A percentile compares a stretch with the other conserved stretches of the same genome.
phyloP scores from a whole-genome alignment of 331 rosid genomes.

The Telfairia occidentalis region DNA sequence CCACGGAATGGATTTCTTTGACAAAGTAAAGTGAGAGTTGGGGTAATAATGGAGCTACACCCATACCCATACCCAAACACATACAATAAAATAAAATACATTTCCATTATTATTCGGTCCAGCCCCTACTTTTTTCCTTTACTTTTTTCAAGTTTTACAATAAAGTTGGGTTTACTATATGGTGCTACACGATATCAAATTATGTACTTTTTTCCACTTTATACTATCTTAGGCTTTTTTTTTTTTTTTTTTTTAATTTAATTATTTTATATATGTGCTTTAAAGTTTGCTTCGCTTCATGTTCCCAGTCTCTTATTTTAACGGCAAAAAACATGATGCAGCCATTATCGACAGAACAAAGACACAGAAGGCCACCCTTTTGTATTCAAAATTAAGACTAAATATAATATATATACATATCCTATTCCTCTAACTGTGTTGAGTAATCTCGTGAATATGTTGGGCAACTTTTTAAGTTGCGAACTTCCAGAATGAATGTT shows the following conservation, averaged over 20 bases:
- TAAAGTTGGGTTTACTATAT: not conserved
- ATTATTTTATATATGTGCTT: not conserved
- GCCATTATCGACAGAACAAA: not conserved
- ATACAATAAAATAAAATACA: not conserved
- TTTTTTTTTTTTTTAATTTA: too few relatives aligned
- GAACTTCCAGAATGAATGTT: not conserved
- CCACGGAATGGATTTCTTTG: not conserved
- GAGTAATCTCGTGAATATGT: not conserved
- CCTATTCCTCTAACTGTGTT: not conserved
- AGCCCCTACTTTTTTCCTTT: not conserved
- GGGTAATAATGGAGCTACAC: constrained; percentile 4
- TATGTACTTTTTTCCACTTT: not conserved
- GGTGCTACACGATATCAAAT: not conserved
- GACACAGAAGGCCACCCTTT: not conserved
- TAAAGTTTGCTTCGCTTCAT: not conserved
- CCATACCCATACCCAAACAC: not conserved
- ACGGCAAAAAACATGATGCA: not conserved
- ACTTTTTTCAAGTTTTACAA: not conserved
- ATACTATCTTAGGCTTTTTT: not conserved
- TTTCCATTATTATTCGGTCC: constrained; percentile 9
- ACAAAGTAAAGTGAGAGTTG: not conserved
- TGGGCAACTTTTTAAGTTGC: not conserved
- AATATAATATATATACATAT: not conserved
- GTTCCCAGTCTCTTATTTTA: not conserved
- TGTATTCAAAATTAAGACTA: not conserved